Percentiles rank a stretch among this genome's conserved stretches.
These are phyloP conservation scores for Rhodotorula sp. DNA, from an alignment of 1,284 basidiomycete species.

Conservation along the genomic window DNA sequence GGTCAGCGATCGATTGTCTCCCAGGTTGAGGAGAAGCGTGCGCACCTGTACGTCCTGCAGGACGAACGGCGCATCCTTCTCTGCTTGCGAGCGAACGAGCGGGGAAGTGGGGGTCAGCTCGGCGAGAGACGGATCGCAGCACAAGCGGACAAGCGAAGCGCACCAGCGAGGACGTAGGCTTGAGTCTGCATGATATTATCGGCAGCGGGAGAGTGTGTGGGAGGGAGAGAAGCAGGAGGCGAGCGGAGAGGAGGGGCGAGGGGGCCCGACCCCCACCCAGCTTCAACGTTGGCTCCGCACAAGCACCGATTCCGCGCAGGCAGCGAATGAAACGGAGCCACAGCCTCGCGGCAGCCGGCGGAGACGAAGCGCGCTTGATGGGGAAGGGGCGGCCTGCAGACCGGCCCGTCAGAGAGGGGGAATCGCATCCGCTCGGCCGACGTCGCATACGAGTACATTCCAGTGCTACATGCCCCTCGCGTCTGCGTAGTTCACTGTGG, in stretches of 20 bases:
- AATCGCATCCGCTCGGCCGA: no score
- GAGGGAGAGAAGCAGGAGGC: neutral
- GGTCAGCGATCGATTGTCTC: neutral
- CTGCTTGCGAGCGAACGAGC: neutral
- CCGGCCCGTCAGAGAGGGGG: no score
- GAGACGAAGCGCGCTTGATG: neutral
- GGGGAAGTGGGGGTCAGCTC: neutral
- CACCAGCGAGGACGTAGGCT: conserved; percentile 25
- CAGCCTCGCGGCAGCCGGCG: neutral
- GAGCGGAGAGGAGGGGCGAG: neutral
- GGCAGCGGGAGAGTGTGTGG: neutral
- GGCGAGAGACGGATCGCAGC: neutral
- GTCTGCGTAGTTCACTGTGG: neutral
- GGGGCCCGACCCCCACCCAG: neutral
- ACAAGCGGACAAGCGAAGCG: neutral
- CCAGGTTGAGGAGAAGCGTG: no score
- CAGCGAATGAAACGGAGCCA: neutral
- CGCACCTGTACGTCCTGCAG: conserved; percentile 13
- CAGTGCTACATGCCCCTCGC: no score
- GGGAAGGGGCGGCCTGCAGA: no score
- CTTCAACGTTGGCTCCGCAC: neutral
- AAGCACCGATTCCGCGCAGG: neutral
- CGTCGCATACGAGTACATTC: no score
- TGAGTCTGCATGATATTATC: neutral
- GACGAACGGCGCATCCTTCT: conserved; percentile 29